phyloP scores from a whole-genome alignment of 2,329 filamentous ascomycete species.

The Ophiostoma montium region DNA sequence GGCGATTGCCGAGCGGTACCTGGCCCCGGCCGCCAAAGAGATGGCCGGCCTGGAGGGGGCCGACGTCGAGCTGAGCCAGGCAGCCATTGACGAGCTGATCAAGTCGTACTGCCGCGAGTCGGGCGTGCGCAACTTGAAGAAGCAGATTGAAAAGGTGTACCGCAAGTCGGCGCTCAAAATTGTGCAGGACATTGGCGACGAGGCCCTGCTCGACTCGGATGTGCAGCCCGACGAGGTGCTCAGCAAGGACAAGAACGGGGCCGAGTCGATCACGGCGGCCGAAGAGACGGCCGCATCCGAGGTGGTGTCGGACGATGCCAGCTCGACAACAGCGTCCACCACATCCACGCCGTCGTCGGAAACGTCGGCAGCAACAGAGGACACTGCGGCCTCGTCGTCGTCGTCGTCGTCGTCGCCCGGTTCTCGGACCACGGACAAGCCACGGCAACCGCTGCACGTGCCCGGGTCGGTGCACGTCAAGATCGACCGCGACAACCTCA shows the following conservation, averaged over 20 bases:
- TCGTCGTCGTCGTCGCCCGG: slow-evolving; percentile 17
- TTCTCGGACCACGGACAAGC: slow-evolving; percentile 48
- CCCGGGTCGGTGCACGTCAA: slow-evolving; percentile 75
- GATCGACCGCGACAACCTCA: slow-evolving; percentile 80
- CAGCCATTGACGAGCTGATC: slow-evolving; percentile 90
- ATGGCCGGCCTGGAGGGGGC: slow-evolving; percentile 80
- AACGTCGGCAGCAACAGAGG: neutral
- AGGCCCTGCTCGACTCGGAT: slow-evolving; percentile 58
- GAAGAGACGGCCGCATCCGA: slow-evolving; percentile 32
- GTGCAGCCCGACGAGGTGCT: slow-evolving; percentile 41
- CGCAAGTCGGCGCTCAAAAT: slow-evolving; percentile 95
- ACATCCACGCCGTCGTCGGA: slow-evolving; percentile 1
- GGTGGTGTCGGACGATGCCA: slow-evolving; percentile 10
- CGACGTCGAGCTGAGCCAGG: slow-evolving; percentile 72
- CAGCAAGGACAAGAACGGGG: neutral
- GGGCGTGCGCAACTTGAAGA: slow-evolving; percentile 93
- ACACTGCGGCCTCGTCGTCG: slow-evolving; percentile 18
- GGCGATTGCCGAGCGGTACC: slow-evolving; percentile 88
- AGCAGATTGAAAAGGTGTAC: slow-evolving; percentile 99
- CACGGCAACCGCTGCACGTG: slow-evolving; percentile 65
- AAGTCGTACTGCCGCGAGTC: slow-evolving; percentile 98
- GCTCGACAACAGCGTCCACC: slow-evolving; percentile 2
- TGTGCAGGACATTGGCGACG: slow-evolving; percentile 83
- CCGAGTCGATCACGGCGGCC: slow-evolving; percentile 26
- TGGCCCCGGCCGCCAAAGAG: slow-evolving; percentile 89